A percentile compares a stretch with the other conserved stretches of the same genome.
These are phyloP conservation scores for Geotrichum reessii DNA, from an alignment of 1,139 yeast species.

Conservation along the genomic window DNA sequence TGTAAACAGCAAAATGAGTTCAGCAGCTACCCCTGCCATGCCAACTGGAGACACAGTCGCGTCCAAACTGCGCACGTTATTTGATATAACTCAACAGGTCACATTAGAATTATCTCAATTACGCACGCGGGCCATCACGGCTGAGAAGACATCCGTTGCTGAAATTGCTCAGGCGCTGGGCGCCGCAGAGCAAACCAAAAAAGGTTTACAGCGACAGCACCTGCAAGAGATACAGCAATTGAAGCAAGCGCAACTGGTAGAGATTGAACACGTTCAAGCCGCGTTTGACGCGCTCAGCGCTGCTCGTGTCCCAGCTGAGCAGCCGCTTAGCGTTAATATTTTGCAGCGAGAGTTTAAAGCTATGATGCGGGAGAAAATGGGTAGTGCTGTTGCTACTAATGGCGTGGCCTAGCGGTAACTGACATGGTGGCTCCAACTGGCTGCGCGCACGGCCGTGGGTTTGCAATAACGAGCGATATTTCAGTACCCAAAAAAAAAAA, in stretches of 20 bases:
- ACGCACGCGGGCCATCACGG: neutral
- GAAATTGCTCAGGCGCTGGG: too few species aligned
- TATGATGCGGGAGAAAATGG: neutral
- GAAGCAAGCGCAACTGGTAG: neutral
- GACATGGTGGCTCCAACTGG: too few species aligned
- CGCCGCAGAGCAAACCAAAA: neutral
- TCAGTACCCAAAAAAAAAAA: too few species aligned
- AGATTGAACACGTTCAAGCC: neutral
- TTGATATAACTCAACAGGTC: neutral
- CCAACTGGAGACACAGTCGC: neutral
- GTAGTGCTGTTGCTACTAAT: too few species aligned
- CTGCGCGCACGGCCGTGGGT: too few species aligned
- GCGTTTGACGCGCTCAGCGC: neutral
- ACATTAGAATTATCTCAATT: neutral
- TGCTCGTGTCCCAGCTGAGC: neutral
- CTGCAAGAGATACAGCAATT: neutral
- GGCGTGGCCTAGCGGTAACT: too few species aligned
- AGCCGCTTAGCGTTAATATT: constrained; percentile 4
- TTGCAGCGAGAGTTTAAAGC: neutral
- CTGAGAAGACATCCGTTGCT: too few species aligned
- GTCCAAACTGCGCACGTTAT: neutral
- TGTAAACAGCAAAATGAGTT: too few species aligned
- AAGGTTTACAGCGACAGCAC: neutral
- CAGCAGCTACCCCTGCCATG: neutral
- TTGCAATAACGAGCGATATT: too few species aligned